These are phyloP conservation scores for Ophiostoma ulmi DNA, from an alignment of 2,329 filamentous ascomycete genomes.

Conservation along the genomic window DNA sequence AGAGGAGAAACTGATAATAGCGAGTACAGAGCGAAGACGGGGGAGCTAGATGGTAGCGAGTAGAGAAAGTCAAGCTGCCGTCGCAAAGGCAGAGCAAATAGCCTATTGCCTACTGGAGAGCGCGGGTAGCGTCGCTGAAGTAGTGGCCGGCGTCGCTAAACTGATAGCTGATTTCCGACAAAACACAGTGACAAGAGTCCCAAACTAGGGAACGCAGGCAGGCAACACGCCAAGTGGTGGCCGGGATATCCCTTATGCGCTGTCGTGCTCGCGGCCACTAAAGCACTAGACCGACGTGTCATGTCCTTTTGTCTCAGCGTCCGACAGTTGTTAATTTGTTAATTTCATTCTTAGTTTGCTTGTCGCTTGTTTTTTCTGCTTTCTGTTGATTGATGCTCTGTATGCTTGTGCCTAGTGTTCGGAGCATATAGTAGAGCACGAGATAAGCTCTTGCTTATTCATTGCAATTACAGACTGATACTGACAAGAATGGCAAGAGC, in stretches of 20 bases:
- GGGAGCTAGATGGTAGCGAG: too few species aligned
- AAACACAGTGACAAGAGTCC: too few species aligned
- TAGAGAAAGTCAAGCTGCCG: not conserved
- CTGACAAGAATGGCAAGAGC: not conserved
- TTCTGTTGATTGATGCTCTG: not conserved
- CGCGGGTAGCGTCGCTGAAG: not conserved
- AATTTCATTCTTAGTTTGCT: too few species aligned
- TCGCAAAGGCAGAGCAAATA: not conserved
- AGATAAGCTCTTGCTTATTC: not conserved
- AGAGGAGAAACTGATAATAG: conserved; percentile 3
- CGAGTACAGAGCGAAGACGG: not conserved
- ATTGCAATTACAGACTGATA: not conserved
- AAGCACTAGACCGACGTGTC: not conserved
- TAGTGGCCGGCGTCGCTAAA: not conserved
- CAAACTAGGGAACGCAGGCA: too few species aligned
- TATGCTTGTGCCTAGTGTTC: not conserved
- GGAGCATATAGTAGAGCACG: not conserved
- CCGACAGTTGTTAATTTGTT: not conserved
- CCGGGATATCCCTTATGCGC: not conserved
- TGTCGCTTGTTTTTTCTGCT: not conserved
- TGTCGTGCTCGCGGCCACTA: not conserved
- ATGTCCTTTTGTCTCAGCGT: conserved; percentile 5
- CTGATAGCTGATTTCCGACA: not conserved
- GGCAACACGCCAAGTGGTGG: not conserved
- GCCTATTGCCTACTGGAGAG: not conserved